Evolutionary conservation across 495 filamentous ascomycete genomes (phyloP), one percentile per base, ranked within the genome.

Genomic region (Daldinia grandis): DNA sequence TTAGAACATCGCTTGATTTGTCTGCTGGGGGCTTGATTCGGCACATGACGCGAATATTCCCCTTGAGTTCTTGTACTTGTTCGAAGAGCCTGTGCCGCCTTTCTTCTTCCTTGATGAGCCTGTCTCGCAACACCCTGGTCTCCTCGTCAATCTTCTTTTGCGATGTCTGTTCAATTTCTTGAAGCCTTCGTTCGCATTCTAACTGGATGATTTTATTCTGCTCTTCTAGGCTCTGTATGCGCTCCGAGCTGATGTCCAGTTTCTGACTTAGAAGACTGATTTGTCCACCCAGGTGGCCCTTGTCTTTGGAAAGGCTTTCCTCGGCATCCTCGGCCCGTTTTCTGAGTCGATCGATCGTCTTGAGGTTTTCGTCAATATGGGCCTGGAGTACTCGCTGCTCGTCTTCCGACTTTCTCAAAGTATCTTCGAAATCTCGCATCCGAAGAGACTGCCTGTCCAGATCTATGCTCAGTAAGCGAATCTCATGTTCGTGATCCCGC

Each of bases 41-140:
- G 78, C 94, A 98, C 86, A 98, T 98, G 40, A 99, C 95, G 9
- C 95, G 92, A 71, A 99, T 99, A 72, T 99, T 99, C 61, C 95
- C 95, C 79, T 97, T 97, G n/a, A 99, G 86, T 71, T 99, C 96
- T 76, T 98, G 94, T 37, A 98, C 94, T 78, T 97, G 94, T 76
- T 98, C 98, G 82, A 98, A 97, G 9, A 99, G 87, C 72, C 95
- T 94, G 38, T 96, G 89, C 28, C 95, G 87, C 24, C 97, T 81
- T 1, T 92, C 96, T 77, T 99, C 95, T 78, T 99, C 95, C 61
- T 87, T 91, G 55, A 95, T 90, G 30, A 99, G 81, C 75, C 95
- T 97, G 62, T 93, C 90, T 56, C 93, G 89, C 3, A 77, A 30
- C 4, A 42, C 24, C n/a, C 37, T 72, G 1, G 75, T 77, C 59